Base-by-base conservation (phyloP, 805 yeast species). In the Metschnikowia orientalis region DNA sequence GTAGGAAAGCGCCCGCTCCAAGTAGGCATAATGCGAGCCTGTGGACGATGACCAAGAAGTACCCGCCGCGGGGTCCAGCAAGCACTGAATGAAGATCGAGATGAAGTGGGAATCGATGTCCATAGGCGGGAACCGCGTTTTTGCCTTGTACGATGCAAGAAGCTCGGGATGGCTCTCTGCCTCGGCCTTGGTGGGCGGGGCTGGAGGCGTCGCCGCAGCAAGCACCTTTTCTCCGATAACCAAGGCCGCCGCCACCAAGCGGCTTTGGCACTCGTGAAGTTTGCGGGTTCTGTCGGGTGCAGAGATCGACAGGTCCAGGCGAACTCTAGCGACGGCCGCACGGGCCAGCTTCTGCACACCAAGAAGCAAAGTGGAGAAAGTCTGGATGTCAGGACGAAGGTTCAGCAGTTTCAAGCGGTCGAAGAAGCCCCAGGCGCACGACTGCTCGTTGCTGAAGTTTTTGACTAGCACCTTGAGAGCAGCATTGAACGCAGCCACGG, bases 351-450 rank as follows among this genome's bases (percentile, higher is more conserved):
- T 45, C 27, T 52, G 56, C 16, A 57, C 30, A 2, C 72, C 72
- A 30, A 58, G 51, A 14, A 66, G 44, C 35, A 66, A 54, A 13
- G 61, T 63, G 4, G 69, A 59, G 26, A 62, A 66, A 2, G 71
- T 59, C 25, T 57, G 63, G 12, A 52, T 46, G 38, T 63, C 54
- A 4, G 71, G 62, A 2, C 35, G 30, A 7, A 59, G 21, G 6
- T 32, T 25, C 10, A 42, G 42, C 5, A 34, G 23, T 10, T 45
- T 48, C 10, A 61, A 45, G 15, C 37, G 41, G 19, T 62, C 59
- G 28, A 66, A 65, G 23, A 63, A 53, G 2, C 44, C 39, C 71
- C 71, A 66, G 1, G 67, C 65, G n/a, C 41, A 23, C 7, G 35
- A 39, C 34, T 65, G 71, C 18, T 55, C 51, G 30, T 60, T 42